These are phyloP conservation scores for Tubosaeta sp. DNA, from an alignment of 768 basidiomycete genomes.

Conservation along the genomic window DNA sequence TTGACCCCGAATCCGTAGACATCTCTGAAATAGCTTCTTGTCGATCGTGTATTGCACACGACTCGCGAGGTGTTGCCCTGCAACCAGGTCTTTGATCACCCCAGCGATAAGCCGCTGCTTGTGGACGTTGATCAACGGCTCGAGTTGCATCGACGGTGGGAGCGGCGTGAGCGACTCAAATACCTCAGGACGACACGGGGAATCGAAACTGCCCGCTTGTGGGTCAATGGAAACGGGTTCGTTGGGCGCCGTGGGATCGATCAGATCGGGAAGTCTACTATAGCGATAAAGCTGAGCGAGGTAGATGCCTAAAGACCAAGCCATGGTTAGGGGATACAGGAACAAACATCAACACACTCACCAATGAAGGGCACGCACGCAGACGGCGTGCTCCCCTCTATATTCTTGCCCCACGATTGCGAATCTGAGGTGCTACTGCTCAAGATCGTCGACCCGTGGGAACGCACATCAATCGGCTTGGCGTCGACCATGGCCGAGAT, in stretches of 20 bases:
- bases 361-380: slow-evolving; percentile 84
- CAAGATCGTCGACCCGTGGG: slow-evolving; percentile 51
- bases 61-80: slow-evolving; percentile 78
- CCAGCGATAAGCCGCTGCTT: slow-evolving; percentile 80
- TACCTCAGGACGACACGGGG: slow-evolving; percentile 73
- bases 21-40: slow-evolving; percentile 72
- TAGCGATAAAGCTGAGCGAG: slow-evolving; percentile 65
- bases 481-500: slow-evolving; percentile 62
- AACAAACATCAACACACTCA: slow-evolving; percentile 30
- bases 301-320: slow-evolving; percentile 55
- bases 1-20: slow-evolving; percentile 65
- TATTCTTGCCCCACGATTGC: slow-evolving; percentile 35
- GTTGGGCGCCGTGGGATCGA: slow-evolving; percentile 79
- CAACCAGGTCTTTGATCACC: slow-evolving; percentile 75
- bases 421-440: slow-evolving; percentile 43
- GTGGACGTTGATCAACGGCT: slow-evolving; percentile 85
- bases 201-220: slow-evolving; percentile 56
- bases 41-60: slow-evolving; percentile 66
- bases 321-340: slow-evolving; percentile 1
- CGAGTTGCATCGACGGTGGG: slow-evolving; percentile 73
- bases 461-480: slow-evolving; percentile 52
- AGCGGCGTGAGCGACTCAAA: slow-evolving; percentile 70
- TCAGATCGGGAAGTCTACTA: slow-evolving; percentile 68
- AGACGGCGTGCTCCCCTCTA: slow-evolving; percentile 42
- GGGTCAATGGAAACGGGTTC: slow-evolving; percentile 63